Percentiles rank a stretch among this genome's conserved stretches.
phyloP scores from a whole-genome alignment of 148 eudicot species.

The Dysphania ambrosioides region DNA sequence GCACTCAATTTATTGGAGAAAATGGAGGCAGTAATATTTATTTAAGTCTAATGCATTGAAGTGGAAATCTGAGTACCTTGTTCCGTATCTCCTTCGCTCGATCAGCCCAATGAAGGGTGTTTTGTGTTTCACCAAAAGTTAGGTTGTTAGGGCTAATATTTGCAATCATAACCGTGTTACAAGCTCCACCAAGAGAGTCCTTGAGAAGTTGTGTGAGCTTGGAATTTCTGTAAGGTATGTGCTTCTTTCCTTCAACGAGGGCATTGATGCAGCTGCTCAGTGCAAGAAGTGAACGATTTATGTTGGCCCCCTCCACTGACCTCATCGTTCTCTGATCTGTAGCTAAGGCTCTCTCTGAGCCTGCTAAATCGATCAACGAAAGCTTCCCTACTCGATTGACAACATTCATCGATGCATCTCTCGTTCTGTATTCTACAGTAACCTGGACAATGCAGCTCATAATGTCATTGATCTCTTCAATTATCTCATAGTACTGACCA shows the following conservation, averaged over 20 bases:
- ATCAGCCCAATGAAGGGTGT: slow-evolving; percentile 96
- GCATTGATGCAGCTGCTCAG: slow-evolving; percentile 94
- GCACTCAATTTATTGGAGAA: background rate
- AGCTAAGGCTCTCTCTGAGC: slow-evolving; percentile 86
- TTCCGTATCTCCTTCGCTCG: slow-evolving; percentile 86
- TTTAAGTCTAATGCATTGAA: background rate
- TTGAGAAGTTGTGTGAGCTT: slow-evolving; percentile 91
- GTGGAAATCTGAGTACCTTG: slow-evolving; percentile 41
- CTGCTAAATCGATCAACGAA: slow-evolving; percentile 78
- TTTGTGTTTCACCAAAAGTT: slow-evolving; percentile 82
- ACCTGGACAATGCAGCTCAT: slow-evolving; percentile 41
- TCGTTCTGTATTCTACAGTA: slow-evolving; percentile 57
- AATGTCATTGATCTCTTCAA: background rate
- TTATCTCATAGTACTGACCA: no score
- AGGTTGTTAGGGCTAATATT: slow-evolving; percentile 80
- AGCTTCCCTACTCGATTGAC: slow-evolving; percentile 70
- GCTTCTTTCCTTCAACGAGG: slow-evolving; percentile 89
- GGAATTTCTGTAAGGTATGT: slow-evolving; percentile 83
- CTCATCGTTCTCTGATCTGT: slow-evolving; percentile 84
- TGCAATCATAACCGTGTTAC: slow-evolving; percentile 89
- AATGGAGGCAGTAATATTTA: background rate
- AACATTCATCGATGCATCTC: slow-evolving; percentile 52
- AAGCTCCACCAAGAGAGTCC: slow-evolving; percentile 87
- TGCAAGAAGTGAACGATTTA: slow-evolving; percentile 75
- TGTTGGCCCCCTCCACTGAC: slow-evolving; percentile 90